Evolutionary conservation across 2,329 filamentous ascomycete species (phyloP).

Genomic region (Microdochium trichocladiopsis): DNA sequence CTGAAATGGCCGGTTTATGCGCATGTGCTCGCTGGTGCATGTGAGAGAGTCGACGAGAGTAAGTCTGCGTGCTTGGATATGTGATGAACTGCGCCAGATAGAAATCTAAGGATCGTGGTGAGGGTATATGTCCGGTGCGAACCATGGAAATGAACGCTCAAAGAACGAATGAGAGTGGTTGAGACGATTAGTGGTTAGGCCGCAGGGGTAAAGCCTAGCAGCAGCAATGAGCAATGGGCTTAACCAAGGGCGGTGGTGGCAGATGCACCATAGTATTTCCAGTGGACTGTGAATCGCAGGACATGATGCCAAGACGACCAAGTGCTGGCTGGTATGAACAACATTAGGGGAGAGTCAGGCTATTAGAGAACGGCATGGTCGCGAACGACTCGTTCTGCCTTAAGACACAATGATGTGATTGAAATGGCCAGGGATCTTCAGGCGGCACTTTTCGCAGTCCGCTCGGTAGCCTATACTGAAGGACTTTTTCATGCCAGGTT

Average conservation of each 20-base stretch:
- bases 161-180: background rate
- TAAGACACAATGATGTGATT: conserved; percentile 70
- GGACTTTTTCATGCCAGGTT: conserved; percentile 59
- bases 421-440: conserved; percentile 71
- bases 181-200: too few relatives aligned
- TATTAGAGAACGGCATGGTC: too few relatives aligned
- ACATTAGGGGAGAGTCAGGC: too few relatives aligned
- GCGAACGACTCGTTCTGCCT: conserved; percentile 9
- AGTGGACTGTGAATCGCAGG: too few relatives aligned
- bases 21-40: background rate
- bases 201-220: too few relatives aligned
- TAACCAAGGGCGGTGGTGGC: too few relatives aligned
- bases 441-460: conserved; percentile 71
- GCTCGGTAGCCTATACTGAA: conserved; percentile 74
- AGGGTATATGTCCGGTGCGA: background rate
- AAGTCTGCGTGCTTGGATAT: background rate
- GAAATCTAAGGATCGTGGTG: background rate
- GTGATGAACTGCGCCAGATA: background rate
- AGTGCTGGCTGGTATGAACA: too few relatives aligned
- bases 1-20: background rate
- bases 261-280: too few relatives aligned
- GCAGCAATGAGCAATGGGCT: too few relatives aligned
- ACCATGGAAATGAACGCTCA: background rate
- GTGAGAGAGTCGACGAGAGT: background rate
- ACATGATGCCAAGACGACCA: too few relatives aligned